Evolutionary conservation across 305 asterid genomes (phyloP).

Genomic region (Fraxinus velutina): DNA sequence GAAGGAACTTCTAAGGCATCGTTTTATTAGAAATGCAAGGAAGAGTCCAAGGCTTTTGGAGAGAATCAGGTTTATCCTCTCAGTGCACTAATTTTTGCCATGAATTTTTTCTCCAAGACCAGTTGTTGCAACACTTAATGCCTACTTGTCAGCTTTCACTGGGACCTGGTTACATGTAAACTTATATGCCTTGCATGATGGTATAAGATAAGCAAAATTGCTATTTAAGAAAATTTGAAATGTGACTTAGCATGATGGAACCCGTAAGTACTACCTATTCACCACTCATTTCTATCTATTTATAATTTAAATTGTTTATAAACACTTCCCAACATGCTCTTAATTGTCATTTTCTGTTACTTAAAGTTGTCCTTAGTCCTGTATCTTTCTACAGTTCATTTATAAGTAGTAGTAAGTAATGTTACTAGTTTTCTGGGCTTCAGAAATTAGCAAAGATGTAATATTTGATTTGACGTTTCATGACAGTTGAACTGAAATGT

Average conservation of each 20-base stretch:
- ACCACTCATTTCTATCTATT: not conserved
- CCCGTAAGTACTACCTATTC: not conserved
- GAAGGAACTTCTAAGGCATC: constrained; percentile 84
- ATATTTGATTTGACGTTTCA: not conserved
- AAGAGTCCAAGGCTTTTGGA: constrained; percentile 86
- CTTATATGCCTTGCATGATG: constrained; percentile 5
- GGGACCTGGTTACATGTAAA: not conserved
- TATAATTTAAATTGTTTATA: not conserved
- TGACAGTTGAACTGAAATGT: not conserved
- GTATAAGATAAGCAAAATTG: not conserved
- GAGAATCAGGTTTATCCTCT: constrained; percentile 70
- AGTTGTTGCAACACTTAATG: not conserved
- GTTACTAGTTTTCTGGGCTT: not conserved
- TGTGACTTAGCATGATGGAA: not conserved
- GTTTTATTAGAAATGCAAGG: constrained; percentile 80
- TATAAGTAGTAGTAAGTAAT: not conserved
- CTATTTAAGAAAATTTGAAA: not conserved
- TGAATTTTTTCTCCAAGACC: constrained; percentile 9
- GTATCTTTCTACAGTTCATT: not conserved
- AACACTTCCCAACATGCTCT: not conserved
- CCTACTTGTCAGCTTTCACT: not conserved
- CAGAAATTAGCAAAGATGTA: not conserved
- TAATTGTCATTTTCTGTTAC: not conserved
- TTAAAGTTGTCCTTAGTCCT: not conserved
- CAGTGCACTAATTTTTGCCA: constrained; percentile 13